These are phyloP conservation scores for Pestalotiopsis sp. DNA, from an alignment of 2,329 filamentous ascomycete genomes.

Conservation along the genomic window DNA sequence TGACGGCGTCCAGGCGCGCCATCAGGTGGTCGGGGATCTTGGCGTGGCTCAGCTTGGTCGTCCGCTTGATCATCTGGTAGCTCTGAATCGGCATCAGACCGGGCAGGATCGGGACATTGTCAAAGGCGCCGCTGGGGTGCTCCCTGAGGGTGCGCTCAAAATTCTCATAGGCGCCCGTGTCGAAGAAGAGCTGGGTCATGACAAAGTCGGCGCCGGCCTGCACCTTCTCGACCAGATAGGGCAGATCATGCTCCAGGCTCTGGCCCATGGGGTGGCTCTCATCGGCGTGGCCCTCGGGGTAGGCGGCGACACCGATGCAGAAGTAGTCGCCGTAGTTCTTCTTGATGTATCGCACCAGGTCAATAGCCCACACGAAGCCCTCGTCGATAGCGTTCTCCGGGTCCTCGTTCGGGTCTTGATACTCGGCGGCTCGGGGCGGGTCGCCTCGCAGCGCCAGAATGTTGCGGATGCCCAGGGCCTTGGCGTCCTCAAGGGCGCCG, in stretches of 20 bases:
- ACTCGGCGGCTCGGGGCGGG: conserved; percentile 87
- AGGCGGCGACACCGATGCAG: conserved; percentile 91
- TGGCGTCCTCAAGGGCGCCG: conserved; percentile 86
- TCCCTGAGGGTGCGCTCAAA: conserved; percentile 79
- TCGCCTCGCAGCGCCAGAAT: conserved; percentile 92
- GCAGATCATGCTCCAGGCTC: conserved; percentile 77
- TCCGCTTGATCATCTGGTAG: conserved; percentile 92
- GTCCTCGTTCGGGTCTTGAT: conserved; percentile 65
- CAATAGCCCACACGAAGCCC: conserved; percentile 86
- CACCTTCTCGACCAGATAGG: conserved; percentile 88
- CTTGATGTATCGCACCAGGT: conserved; percentile 88
- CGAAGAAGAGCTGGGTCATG: conserved; percentile 98
- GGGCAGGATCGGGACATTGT: conserved; percentile 85
- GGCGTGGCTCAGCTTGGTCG: conserved; percentile 92
- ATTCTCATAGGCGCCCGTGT: conserved; percentile 76
- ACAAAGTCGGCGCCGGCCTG: conserved; percentile 94
- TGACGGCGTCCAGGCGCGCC: conserved; percentile 70
- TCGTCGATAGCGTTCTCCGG: conserved; percentile 66
- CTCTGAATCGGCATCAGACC: conserved; percentile 98
- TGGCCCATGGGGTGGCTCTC: conserved; percentile 77
- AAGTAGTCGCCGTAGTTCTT: conserved; percentile 91
- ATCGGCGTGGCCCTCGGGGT: conserved; percentile 93
- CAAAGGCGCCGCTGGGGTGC: conserved; percentile 84
- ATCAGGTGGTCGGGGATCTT: conserved; percentile 74
- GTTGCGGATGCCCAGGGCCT: conserved; percentile 87